Evolutionary conservation across 2,329 filamentous ascomycete species (phyloP), one percentile per base, ranked within the genome.

Genomic region (Diaporthe eres): DNA sequence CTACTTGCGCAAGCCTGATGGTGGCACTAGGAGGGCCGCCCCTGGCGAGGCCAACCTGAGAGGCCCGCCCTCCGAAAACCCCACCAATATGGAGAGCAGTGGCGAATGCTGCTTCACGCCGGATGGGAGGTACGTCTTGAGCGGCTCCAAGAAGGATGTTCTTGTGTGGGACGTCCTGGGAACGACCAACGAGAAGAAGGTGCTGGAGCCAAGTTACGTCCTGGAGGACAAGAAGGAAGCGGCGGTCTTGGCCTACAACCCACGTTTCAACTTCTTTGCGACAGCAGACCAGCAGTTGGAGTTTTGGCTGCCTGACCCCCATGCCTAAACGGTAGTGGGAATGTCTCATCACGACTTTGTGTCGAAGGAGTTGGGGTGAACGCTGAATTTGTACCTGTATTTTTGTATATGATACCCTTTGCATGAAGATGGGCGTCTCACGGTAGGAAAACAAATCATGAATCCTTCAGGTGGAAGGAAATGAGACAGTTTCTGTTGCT

Each of bases 41-140:
- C 85, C 87, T 0, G 91, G 91, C 9, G 90, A 92, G 78, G 82
- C 84, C 3, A 79, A 82, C 25, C 79, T 80, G 68, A 85, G 83
- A 53, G 84, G 82, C 47, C 83, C 72, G 19, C 49, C 49, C n/a
- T 57, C 71, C 2, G 76, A 75, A 15, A 63, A 85, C 73, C 81
- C 79, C 78, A 71, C 82, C 47, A 85, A 83, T 10, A 79, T 89
- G 25, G 91, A 92, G 78, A 89, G 89, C 79, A 92, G 90, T 79
- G 92, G 96, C 17, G 96, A 98, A 80, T 94, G 94, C 74, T 97
- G 95, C 82, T 97, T 98, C 83, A 92, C 94, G 0, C 95, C 95
- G 0, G 97, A 99, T 82, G 97, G 96, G 3, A 91, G 95, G 72
- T 99, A 94, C 82, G 92, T 98, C 3, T 85, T 99, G 51, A 94